Base-by-base conservation (phyloP, 805 yeast genomes). In the Candida chilensis region DNA sequence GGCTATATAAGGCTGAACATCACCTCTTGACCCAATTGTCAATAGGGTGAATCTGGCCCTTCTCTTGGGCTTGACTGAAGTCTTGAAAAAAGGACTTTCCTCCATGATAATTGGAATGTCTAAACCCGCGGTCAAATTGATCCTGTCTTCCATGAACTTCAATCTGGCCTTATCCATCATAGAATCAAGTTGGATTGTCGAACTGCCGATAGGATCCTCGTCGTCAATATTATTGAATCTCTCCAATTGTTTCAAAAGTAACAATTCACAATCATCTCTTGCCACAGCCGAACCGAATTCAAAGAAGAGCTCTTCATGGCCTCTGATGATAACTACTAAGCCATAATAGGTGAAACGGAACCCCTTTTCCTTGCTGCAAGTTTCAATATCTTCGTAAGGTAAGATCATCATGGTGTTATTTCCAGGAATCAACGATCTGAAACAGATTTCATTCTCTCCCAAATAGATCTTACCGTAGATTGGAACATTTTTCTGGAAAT, bases 11-110 rank as follows among this genome's bases (percentile, higher is more conserved):
- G 97, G 97, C 54, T 90, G 97, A 5, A 90, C 96, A 54, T 90
- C 97, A 20, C 97, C 97, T 35, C 97, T 67, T 0, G 96, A 86
- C 0, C 97, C 97, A 43, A 90, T 90, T 0, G 96, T 90, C 34
- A 90, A 54, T 28, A 86, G 57, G 0, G 82, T 78, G 44, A 88
- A 70, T 17, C 66, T 68, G 41, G 67, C 69, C 2, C 74, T 53
- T 30, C 71, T 64, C 1, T 63, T 47, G 0, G 94, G 82, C 33
- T 59, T 64, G 19, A 74, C 55, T 27, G 56, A 67, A 0, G 73
- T 70, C 28, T 65, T 60, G 35, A 61, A 51, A 35, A 63, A 58
- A 0, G 84, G 83, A 28, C 74, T 71, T 29, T 76, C 81, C 41
- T 78, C 87, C 29, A 81, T 52, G 16, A 82, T 67, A 9, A 83